Evolutionary conservation across 345 rosid species (phyloP).

Genomic region (Theobroma cacao): DNA sequence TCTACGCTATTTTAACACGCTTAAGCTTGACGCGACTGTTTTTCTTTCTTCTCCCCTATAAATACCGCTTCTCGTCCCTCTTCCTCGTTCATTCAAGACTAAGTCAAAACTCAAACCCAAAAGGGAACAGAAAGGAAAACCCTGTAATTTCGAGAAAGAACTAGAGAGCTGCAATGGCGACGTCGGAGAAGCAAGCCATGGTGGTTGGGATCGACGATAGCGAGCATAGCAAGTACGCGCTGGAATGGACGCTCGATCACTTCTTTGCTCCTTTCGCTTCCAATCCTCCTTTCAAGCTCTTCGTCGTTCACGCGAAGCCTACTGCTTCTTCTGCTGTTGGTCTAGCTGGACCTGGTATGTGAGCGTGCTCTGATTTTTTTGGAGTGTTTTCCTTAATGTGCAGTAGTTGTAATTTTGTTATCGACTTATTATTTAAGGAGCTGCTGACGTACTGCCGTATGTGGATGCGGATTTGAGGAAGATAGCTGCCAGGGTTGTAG

Average conservation of each 20-base stretch:
- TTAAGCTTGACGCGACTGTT: neutral
- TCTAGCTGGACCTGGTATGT: conserved; percentile 78
- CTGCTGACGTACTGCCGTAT: conserved; percentile 61
- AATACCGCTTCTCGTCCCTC: neutral
- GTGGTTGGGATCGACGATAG: conserved; percentile 65
- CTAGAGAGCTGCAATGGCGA: conserved; percentile 32
- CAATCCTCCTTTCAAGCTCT: conserved; percentile 66
- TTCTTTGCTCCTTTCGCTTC: conserved; percentile 60
- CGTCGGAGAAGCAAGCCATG: conserved; percentile 52
- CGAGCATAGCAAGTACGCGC: conserved; percentile 72
- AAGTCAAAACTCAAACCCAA: neutral
- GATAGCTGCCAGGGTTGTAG: conserved; percentile 61
- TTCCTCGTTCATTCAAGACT: neutral
- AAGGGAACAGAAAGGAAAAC: too few species aligned
- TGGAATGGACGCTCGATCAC: conserved; percentile 81
- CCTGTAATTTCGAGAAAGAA: neutral
- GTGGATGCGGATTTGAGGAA: conserved; percentile 81
- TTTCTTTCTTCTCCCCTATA: neutral
- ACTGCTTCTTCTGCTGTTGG: conserved; percentile 53
- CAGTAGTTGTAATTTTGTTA: neutral
- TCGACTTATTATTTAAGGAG: conserved; percentile 37
- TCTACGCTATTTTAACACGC: neutral
- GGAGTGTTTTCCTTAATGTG: neutral
- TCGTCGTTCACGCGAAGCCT: conserved; percentile 81
- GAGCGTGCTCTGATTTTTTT: neutral